Conservation (phyloP, 2,329 filamentous ascomycete genomes). For the Sarocladium strictum region DNA sequence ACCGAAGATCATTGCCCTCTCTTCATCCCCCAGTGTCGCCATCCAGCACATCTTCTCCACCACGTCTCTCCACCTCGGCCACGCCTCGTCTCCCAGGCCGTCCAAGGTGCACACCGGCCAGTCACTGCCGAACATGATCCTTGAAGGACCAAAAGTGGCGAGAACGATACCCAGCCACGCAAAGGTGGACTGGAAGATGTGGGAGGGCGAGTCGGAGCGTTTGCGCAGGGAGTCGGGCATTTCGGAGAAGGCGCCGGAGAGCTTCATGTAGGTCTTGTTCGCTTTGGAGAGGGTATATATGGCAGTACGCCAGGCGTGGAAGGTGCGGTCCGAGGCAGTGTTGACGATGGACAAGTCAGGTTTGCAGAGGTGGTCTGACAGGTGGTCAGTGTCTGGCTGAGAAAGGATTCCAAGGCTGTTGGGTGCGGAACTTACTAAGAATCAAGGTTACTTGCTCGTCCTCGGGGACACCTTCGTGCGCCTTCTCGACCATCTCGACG, state of each 20-base stretch:
- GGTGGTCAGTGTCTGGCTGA: constrained; percentile 7
- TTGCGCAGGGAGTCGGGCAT: constrained; percentile 53
- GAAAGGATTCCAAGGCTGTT: constrained; percentile 11
- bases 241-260: constrained; percentile 82
- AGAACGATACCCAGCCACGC: constrained; percentile 71
- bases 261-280: constrained; percentile 74
- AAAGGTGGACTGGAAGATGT: constrained; percentile 56
- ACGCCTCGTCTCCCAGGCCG: constrained; percentile 47
- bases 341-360: constrained; percentile 66
- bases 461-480: constrained; percentile 55
- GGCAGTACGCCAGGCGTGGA: constrained; percentile 62
- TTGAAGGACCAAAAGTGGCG: constrained; percentile 61
- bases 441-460: constrained; percentile 60
- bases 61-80: constrained; percentile 68
- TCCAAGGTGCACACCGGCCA: constrained; percentile 83
- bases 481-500: constrained; percentile 61
- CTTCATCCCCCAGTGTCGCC: constrained; percentile 52
- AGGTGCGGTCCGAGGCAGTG: constrained; percentile 47
- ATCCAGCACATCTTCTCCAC: constrained; percentile 63
- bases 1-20: constrained; percentile 64
- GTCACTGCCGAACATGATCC: constrained; percentile 87
- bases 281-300: constrained; percentile 63
- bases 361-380: constrained; percentile 80
- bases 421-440: constrained; percentile 51
- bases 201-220: constrained; percentile 34